These are phyloP conservation scores for Kalmusia sp. DNA, from an alignment of 2,329 filamentous ascomycete genomes.

Conservation along the genomic window DNA sequence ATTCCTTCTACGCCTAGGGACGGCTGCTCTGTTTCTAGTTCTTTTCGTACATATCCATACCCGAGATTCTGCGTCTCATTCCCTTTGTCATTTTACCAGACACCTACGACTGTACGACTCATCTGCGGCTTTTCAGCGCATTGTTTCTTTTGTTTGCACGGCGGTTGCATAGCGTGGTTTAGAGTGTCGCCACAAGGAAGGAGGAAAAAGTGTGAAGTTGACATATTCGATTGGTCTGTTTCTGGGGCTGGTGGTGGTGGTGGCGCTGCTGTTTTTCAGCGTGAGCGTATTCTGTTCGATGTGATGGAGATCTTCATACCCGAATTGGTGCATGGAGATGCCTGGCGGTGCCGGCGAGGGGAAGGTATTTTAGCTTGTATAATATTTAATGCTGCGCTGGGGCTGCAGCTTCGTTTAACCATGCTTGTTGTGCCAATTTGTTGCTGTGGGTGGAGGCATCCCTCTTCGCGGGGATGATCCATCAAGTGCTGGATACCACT, in stretches of 20 bases:
- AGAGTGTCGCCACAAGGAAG: neutral
- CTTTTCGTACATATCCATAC: constrained; percentile 19
- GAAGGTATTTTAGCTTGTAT: constrained; percentile 25
- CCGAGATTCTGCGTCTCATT: constrained; percentile 19
- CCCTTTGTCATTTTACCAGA: constrained; percentile 7
- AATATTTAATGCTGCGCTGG: constrained; percentile 38
- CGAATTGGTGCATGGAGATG: neutral
- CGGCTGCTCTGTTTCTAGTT: constrained; percentile 15
- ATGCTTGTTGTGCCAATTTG: no score
- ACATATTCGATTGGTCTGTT: neutral
- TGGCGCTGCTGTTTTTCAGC: neutral
- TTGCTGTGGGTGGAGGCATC: no score
- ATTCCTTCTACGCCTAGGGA: constrained; percentile 10
- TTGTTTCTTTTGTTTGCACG: constrained; percentile 22
- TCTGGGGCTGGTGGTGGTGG: neutral
- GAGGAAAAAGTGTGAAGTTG: neutral
- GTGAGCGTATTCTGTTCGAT: neutral
- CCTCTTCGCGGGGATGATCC: no score
- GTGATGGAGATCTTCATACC: neutral
- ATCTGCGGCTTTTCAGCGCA: constrained; percentile 9
- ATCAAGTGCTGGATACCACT: no score
- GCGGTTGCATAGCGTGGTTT: constrained; percentile 12
- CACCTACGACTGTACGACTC: constrained; percentile 24
- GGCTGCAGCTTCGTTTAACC: neutral
- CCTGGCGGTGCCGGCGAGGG: constrained; percentile 6